Evolutionary conservation across 2,329 filamentous ascomycete genomes (phyloP).

Genomic region (Pseudopithomyces maydicus): DNA sequence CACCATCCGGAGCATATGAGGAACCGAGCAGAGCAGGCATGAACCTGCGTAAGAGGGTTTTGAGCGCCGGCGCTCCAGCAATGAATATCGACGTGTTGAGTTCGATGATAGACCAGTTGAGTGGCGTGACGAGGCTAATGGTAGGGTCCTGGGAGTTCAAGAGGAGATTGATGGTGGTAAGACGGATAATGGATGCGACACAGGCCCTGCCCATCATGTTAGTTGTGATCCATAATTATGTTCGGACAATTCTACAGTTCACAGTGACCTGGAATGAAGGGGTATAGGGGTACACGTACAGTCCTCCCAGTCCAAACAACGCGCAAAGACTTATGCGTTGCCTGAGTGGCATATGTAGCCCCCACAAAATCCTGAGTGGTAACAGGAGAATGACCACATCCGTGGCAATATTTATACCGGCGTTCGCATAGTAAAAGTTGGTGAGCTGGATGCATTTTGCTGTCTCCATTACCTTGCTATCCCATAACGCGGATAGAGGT

Average conservation of each 20-base stretch:
- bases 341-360: conserved; percentile 1
- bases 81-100: conserved; percentile 2
- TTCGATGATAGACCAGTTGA: conserved; percentile 3
- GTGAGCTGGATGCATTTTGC: neutral
- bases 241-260: no score
- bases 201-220: neutral
- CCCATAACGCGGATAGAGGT: neutral
- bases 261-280: neutral
- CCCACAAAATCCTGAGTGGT: neutral
- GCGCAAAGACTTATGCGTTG: conserved; percentile 1
- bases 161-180: neutral
- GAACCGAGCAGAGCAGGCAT: neutral
- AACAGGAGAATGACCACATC: neutral
- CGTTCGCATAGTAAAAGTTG: conserved; percentile 1
- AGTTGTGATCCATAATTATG: neutral
- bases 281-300: neutral
- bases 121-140: neutral
- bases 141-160: neutral
- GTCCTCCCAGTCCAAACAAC: neutral
- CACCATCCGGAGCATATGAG: neutral
- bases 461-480: neutral
- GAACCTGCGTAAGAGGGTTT: neutral
- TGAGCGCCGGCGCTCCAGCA: neutral
- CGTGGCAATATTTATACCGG: neutral
- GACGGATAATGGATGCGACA: conserved; percentile 1